Evolutionary conservation across 2,329 filamentous ascomycete species (phyloP).

Genomic region (Cordyceps cicadae): DNA sequence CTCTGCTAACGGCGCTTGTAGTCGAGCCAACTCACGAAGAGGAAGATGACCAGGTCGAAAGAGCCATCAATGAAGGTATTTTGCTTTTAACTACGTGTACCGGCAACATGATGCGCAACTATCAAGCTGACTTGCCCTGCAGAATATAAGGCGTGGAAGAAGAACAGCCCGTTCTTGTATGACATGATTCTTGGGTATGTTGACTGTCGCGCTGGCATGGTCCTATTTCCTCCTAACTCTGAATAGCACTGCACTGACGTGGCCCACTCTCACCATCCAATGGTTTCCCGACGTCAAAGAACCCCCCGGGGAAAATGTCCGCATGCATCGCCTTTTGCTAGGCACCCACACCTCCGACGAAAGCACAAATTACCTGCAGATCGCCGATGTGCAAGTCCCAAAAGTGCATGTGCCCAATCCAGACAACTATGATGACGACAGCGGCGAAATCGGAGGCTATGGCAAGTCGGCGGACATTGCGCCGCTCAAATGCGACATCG

Average conservation of each 20-base stretch:
- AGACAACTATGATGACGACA: conserved; percentile 82
- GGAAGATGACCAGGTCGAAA: conserved; percentile 66
- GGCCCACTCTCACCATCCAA: conserved; percentile 94
- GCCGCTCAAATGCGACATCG: conserved; percentile 78
- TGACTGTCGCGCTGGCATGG: conserved; percentile 2
- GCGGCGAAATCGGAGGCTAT: conserved; percentile 89
- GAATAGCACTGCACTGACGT: conserved; percentile 76
- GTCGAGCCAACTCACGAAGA: conserved; percentile 50
- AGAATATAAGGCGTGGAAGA: conserved; percentile 99
- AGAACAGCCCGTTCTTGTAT: conserved; percentile 97
- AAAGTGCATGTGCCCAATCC: conserved; percentile 67
- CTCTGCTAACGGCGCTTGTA: conserved; percentile 14
- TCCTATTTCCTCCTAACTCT: conserved; percentile 3
- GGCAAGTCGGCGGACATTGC: conserved; percentile 64
- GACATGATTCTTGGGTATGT: conserved; percentile 81
- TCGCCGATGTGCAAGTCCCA: conserved; percentile 88
- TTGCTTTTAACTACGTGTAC: too few species aligned
- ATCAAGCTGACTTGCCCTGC: conserved; percentile 4
- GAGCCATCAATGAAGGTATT: conserved; percentile 88
- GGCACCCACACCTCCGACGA: conserved; percentile 89
- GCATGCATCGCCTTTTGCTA: conserved; percentile 79
- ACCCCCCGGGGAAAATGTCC: conserved; percentile 78
- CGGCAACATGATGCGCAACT: neutral
- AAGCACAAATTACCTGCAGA: conserved; percentile 84
- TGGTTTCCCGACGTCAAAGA: conserved; percentile 96